phyloP scores from a whole-genome alignment of 345 rosid species.

The Aegle marmelos region DNA sequence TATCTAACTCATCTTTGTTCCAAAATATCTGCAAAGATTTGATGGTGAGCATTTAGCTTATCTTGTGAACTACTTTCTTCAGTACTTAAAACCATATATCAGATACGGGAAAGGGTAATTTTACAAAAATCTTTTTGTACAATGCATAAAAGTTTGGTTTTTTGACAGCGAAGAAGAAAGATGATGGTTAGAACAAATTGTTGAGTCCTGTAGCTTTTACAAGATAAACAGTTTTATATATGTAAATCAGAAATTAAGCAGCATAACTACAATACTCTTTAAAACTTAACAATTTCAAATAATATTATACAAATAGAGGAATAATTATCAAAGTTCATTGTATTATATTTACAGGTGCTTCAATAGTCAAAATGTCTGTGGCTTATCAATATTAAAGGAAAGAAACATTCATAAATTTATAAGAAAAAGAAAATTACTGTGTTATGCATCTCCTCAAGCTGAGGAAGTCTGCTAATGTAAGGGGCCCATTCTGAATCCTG shows the following conservation, averaged over 20 bases:
- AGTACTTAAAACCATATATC: not conserved
- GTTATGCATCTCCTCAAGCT: conserved; percentile 57
- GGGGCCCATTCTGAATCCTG: conserved; percentile 78
- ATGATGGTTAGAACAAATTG: not conserved
- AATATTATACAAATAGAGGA: not conserved
- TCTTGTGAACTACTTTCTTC: not conserved
- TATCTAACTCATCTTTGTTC: conserved; percentile 59
- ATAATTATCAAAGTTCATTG: not conserved
- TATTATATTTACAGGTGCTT: not conserved
- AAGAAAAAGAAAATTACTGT: conserved; percentile 35
- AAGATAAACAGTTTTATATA: not conserved
- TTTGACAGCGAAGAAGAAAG: not conserved
- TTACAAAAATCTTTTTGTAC: not conserved
- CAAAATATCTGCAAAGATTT: conserved; percentile 61
- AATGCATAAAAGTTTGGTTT: not conserved
- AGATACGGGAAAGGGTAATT: not conserved
- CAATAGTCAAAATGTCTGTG: not conserved
- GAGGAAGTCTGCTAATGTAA: conserved; percentile 70
- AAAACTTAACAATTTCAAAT: not conserved
- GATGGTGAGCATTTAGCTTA: not conserved
- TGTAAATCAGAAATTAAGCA: not conserved
- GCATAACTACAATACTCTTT: not conserved
- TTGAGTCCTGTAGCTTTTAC: not conserved
- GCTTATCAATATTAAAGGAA: not conserved
- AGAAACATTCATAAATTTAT: not conserved